Percentiles rank a stretch among this genome's conserved stretches.
Evolutionary conservation across 2,329 filamentous ascomycete genomes (phyloP).

Genomic region (Trichoderma sp.): DNA sequence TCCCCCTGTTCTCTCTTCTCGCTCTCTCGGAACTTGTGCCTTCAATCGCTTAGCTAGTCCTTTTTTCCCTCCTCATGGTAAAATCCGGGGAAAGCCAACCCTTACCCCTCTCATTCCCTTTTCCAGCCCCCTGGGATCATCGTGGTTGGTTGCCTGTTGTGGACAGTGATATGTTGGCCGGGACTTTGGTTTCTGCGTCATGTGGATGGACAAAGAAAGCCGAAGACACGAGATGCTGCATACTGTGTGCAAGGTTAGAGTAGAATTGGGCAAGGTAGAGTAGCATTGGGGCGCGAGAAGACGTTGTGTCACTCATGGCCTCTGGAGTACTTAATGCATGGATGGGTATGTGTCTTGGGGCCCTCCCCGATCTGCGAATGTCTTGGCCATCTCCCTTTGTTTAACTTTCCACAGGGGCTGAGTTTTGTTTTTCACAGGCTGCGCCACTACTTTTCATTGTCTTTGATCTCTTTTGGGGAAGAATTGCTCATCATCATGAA

Average conservation of each 20-base stretch:
- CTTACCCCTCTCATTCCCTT: neutral
- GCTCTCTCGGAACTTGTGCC: neutral
- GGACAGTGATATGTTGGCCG: conserved; percentile 6
- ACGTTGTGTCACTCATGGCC: neutral
- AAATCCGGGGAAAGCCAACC: neutral
- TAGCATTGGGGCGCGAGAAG: neutral
- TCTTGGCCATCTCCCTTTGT: neutral
- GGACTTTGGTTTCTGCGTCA: conserved; percentile 4
- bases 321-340: neutral
- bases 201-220: conserved; percentile 2
- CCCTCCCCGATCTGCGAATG: neutral
- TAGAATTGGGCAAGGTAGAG: neutral
- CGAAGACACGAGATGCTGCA: conserved; percentile 1
- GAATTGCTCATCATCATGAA: conserved; percentile 27
- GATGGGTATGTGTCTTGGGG: neutral
- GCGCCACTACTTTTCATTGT: neutral
- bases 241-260: neutral
- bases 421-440: neutral
- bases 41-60: neutral
- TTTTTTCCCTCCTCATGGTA: neutral
- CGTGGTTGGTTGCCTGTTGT: conserved; percentile 10
- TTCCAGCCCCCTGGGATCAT: conserved; percentile 12
- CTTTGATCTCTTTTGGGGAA: neutral
- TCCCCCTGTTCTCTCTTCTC: neutral
- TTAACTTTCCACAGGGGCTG: neutral